These are phyloP conservation scores for Hypomyces rosellus DNA, from an alignment of 2,329 filamentous ascomycete genomes.

Conservation along the genomic window DNA sequence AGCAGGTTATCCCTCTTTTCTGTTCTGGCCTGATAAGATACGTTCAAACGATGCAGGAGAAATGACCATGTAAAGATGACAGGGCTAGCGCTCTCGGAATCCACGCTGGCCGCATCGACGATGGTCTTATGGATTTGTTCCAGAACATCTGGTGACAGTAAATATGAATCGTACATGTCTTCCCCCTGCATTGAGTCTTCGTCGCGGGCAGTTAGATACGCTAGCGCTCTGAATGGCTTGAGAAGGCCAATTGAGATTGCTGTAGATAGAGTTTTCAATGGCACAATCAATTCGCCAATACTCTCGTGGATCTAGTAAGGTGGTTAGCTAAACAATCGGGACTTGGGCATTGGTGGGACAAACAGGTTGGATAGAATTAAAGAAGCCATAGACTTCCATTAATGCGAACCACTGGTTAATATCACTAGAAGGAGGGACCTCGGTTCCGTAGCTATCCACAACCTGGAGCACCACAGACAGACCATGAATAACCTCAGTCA, in stretches of 20 bases:
- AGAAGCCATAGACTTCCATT: conserved; percentile 61
- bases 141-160: conserved; percentile 64
- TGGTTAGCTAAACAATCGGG: conserved; percentile 15
- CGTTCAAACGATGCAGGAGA: conserved; percentile 63
- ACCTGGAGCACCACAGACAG: conserved; percentile 68
- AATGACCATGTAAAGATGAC: conserved; percentile 77
- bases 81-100: conserved; percentile 60
- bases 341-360: conserved; percentile 8
- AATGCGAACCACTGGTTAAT: conserved; percentile 70
- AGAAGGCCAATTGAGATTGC: conserved; percentile 67
- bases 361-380: conserved; percentile 52
- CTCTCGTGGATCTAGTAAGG: conserved; percentile 29
- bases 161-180: conserved; percentile 48
- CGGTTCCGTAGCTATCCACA: conserved; percentile 50
- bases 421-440: conserved; percentile 51
- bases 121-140: conserved; percentile 68
- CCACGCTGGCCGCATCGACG: conserved; percentile 48
- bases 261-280: conserved; percentile 63
- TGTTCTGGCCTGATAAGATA: conserved; percentile 55
- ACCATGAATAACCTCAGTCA: conserved; percentile 67
- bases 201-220: conserved; percentile 32
- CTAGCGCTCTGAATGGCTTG: conserved; percentile 54
- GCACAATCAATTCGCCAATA: conserved; percentile 47
- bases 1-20: conserved; percentile 54
- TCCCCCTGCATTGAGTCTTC: conserved; percentile 30